Evolutionary conservation across 306 rosid species (phyloP), one percentile per base, ranked within the genome.

Genomic region (Rubus idaeus): DNA sequence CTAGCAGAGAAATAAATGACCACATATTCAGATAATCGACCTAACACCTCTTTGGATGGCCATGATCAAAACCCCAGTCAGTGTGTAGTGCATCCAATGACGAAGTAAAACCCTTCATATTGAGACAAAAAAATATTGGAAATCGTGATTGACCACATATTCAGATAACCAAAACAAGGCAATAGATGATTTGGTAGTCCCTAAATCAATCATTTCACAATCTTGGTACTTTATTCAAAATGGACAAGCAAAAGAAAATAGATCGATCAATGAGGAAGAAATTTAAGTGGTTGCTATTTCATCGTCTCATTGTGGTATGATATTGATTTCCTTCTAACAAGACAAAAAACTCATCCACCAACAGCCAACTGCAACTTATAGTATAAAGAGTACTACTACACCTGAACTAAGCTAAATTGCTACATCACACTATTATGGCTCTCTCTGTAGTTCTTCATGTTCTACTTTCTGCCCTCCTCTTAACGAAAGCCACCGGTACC

Each of bases 341-440:
- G 30, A 26, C 63, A 57, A 13, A 20, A 4, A 57, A 57, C 37
- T 57, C 63, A 21, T 30, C 37, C 37, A 21, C 62, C 14, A 4
- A 8, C 35, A 30, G 35, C 35, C 62, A 56, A 56, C 62, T 20
- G 3, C 62, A 8, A 56, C 35, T 56, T 30, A 20, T 56, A 56
- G 14, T 56, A 56, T 56, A 56, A 56, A 56, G 62, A 56, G 18
- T 35, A 56, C 1, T 9, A 26, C 61, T n/a, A 55, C n/a, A 55
- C 61, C 61, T n/a, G n/a, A 56, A 56, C 35, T 56, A 20, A 5
- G 21, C 62, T 20, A 35, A 30, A 30, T 30, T 30, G 35, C 35
- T 30, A 30, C 35, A 30, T 30, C 35, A 30, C 35, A 30, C 70
- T 78, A 84, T 1, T 77, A 80, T 84, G 84, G 80, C 80, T 68